These are phyloP conservation scores for Ogataea minuta DNA, from an alignment of 805 yeast species.

Conservation along the genomic window DNA sequence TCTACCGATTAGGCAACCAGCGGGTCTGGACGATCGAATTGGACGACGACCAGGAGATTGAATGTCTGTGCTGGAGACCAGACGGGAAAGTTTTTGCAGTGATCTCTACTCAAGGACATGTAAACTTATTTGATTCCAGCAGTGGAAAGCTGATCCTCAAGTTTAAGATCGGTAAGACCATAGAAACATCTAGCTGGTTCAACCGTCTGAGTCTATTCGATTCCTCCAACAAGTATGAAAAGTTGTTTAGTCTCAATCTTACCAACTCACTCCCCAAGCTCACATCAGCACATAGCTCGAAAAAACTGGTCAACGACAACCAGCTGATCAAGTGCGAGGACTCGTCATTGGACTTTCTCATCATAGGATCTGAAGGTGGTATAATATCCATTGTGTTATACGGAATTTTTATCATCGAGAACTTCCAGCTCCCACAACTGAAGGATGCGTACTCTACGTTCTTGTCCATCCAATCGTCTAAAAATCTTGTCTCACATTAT, in stretches of 20 bases:
- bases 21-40: slow-evolving; percentile 33
- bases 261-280: slow-evolving; percentile 27
- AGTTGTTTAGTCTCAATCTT: slow-evolving; percentile 25
- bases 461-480: slow-evolving; percentile 20
- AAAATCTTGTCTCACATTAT: slow-evolving; percentile 26
- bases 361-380: slow-evolving; percentile 28
- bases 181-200: slow-evolving; percentile 26
- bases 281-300: slow-evolving; percentile 21
- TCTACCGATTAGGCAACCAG: slow-evolving; percentile 33
- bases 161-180: slow-evolving; percentile 15
- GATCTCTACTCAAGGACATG: slow-evolving; percentile 22
- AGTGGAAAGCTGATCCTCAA: slow-evolving; percentile 28
- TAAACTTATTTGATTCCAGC: slow-evolving; percentile 30
- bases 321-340: slow-evolving; percentile 24
- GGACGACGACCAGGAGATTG: slow-evolving; percentile 21
- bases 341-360: slow-evolving; percentile 29
- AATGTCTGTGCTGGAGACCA: slow-evolving; percentile 29
- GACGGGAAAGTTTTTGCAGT: slow-evolving; percentile 34
- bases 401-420: slow-evolving; percentile 34
- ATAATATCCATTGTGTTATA: slow-evolving; percentile 28
- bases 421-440: slow-evolving; percentile 21
- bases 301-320: slow-evolving; percentile 24
- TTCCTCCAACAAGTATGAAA: slow-evolving; percentile 13
- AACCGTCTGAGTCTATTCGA: slow-evolving; percentile 14
- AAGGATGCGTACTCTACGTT: slow-evolving; percentile 17